phyloP scores from a whole-genome alignment of 305 asterid genomes.

The Andrographis paniculata region DNA sequence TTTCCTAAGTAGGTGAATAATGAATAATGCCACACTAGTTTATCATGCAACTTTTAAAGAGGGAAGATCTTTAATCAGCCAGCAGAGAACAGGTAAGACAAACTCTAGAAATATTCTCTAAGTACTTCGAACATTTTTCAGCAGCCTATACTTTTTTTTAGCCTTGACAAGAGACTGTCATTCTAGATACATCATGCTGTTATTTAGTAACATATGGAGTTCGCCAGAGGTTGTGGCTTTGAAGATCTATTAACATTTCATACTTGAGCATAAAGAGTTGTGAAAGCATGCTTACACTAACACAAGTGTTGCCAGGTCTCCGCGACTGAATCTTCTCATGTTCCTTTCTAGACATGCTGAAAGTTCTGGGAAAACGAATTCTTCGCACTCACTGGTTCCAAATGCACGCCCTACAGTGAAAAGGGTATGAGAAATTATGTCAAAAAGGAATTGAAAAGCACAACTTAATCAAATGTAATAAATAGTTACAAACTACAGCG shows the following conservation, averaged over 20 bases:
- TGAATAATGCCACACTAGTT: no score
- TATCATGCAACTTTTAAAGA: no score
- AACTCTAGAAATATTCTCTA: conserved; percentile 1
- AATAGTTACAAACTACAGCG: neutral
- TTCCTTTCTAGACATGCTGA: conserved; percentile 15
- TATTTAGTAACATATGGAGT: conserved; percentile 14
- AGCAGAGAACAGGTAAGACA: no score
- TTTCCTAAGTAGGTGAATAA: no score
- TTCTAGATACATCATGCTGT: neutral
- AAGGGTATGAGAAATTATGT: conserved; percentile 15
- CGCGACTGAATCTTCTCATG: conserved; percentile 1
- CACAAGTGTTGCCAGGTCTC: conserved; percentile 16
- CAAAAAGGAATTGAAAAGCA: neutral
- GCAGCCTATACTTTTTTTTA: no score
- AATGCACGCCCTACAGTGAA: conserved; percentile 49
- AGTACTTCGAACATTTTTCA: conserved; percentile 4
- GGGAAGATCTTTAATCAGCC: conserved; percentile 3
- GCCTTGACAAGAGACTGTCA: no score
- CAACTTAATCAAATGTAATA: neutral
- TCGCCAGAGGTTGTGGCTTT: conserved; percentile 13
- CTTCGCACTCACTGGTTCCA: conserved; percentile 52
- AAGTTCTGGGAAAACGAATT: conserved; percentile 18
- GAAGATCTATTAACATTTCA: conserved; percentile 20
- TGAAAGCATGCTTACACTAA: conserved; percentile 16
- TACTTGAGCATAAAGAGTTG: conserved; percentile 11